Percentiles rank a stretch among this genome's conserved stretches.
Evolutionary conservation across 176 grass and related monocot genomes (phyloP).

Genomic region (Oryza longistaminata): DNA sequence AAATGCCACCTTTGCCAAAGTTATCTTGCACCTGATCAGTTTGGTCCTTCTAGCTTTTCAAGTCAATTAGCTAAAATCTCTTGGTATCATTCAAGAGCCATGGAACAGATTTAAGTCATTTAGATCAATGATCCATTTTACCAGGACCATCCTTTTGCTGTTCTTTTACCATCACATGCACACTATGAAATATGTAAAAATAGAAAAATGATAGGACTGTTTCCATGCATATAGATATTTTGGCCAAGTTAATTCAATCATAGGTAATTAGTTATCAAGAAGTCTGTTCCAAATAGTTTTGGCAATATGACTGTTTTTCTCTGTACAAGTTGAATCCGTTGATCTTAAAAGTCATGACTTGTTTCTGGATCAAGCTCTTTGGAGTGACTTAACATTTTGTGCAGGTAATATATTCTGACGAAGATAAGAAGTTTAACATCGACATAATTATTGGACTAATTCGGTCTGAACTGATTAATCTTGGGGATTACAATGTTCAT

Average conservation of each 20-base stretch:
- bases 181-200: background rate
- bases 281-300: background rate
- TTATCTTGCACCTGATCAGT: background rate
- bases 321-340: constrained; percentile 1
- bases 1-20: background rate
- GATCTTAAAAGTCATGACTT: background rate
- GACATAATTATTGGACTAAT: constrained; percentile 79
- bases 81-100: no score
- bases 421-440: constrained; percentile 86
- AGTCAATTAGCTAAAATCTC: no score
- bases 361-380: background rate
- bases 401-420: constrained; percentile 88
- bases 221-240: background rate
- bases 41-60: background rate
- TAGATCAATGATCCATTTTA: background rate
- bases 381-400: constrained; percentile 36
- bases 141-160: background rate
- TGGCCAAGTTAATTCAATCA: background rate
- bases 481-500: constrained; percentile 86
- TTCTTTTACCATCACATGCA: background rate
- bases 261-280: background rate
- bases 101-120: background rate
- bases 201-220: background rate
- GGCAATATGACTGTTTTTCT: background rate
- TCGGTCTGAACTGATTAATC: constrained; percentile 83